Evolutionary conservation across 768 basidiomycete genomes (phyloP).

Genomic region (Boletus vermiculosoides): DNA sequence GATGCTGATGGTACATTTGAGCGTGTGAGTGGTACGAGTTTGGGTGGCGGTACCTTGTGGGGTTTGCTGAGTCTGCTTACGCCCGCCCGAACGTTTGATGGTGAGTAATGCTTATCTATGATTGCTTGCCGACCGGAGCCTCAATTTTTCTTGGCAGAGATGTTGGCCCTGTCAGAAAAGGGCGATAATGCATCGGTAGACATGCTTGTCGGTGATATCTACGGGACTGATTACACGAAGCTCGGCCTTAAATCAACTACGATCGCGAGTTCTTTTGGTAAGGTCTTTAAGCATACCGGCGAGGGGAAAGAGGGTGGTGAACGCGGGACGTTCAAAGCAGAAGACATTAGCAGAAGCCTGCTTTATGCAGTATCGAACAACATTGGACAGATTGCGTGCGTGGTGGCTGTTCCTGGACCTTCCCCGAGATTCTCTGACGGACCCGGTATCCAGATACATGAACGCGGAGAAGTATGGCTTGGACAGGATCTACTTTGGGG

Average conservation of each 20-base stretch:
- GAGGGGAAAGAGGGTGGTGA: slow-evolving; percentile 34
- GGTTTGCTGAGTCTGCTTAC: slow-evolving; percentile 91
- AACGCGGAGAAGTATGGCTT: slow-evolving; percentile 98
- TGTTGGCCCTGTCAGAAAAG: slow-evolving; percentile 89
- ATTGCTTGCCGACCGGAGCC: not conserved
- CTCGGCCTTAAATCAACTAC: slow-evolving; percentile 96
- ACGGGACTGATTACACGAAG: slow-evolving; percentile 94
- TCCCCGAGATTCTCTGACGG: slow-evolving; percentile 13
- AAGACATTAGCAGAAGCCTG: slow-evolving; percentile 93
- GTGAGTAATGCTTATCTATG: slow-evolving; percentile 48
- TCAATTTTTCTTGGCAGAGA: slow-evolving; percentile 57
- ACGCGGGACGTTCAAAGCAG: slow-evolving; percentile 77
- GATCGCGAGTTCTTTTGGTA: slow-evolving; percentile 98
- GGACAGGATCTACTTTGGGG: slow-evolving; percentile 97
- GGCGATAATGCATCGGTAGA: slow-evolving; percentile 95
- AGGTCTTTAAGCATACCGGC: slow-evolving; percentile 90
- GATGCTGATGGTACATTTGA: slow-evolving; percentile 95
- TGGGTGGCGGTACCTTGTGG: slow-evolving; percentile 98
- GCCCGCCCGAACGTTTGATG: slow-evolving; percentile 94
- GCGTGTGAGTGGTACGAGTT: slow-evolving; percentile 93
- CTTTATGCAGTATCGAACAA: slow-evolving; percentile 98
- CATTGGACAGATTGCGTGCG: slow-evolving; percentile 99
- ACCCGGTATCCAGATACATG: slow-evolving; percentile 61
- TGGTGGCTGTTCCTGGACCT: slow-evolving; percentile 26
- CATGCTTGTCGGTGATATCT: slow-evolving; percentile 99